Percentiles rank a stretch among this genome's conserved stretches.
Conservation (phyloP, 495 filamentous ascomycete species). For the Xylaria castorea region DNA sequence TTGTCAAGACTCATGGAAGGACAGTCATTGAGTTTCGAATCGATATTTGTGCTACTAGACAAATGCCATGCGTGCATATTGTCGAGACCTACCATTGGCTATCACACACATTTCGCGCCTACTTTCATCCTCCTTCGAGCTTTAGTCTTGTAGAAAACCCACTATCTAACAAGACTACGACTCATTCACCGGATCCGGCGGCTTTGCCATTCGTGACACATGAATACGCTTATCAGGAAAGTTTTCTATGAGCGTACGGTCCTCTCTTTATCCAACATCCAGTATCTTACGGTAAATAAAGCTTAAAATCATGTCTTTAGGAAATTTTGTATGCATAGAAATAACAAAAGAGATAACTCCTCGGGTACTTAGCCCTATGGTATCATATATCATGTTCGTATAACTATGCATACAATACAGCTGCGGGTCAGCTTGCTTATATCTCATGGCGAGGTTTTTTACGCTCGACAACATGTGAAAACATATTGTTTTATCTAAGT, state of each 20-base stretch:
- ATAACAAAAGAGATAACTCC: background rate
- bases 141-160: background rate
- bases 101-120: background rate
- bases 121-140: background rate
- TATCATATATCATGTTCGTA: background rate
- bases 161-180: background rate
- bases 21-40: background rate
- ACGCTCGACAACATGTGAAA: background rate
- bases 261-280: background rate
- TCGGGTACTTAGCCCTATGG: background rate
- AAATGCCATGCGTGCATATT: conserved; percentile 8
- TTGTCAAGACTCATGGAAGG: background rate
- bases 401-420: background rate
- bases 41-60: conserved; percentile 2
- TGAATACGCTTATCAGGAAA: background rate
- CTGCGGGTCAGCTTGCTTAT: background rate
- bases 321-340: background rate
- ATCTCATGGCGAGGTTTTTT: background rate
- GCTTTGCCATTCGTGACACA: background rate
- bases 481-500: background rate
- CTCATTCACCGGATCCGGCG: background rate
- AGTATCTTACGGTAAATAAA: background rate
- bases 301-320: background rate
- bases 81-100: conserved; percentile 4
- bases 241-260: background rate